Percentiles rank a stretch among this genome's conserved stretches.
Evolutionary conservation across 257 asterid species (phyloP).

Genomic region (Capsicum rhomboideum): DNA sequence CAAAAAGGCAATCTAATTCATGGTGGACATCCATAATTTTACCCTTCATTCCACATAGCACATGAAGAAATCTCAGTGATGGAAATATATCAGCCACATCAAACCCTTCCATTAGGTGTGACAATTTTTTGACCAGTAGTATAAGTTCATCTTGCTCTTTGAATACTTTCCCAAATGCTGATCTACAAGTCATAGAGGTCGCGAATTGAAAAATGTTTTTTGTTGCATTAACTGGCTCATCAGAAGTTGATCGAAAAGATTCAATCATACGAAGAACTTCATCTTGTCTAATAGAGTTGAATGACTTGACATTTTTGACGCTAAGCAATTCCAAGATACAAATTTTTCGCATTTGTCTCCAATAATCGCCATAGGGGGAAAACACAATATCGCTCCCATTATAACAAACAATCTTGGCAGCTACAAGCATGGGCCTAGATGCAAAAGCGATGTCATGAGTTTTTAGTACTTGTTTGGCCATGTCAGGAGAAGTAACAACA

Average conservation of each 20-base stretch:
- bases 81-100: neutral
- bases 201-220: neutral
- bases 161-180: neutral
- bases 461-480: neutral
- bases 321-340: neutral
- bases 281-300: neutral
- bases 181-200: neutral
- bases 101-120: neutral
- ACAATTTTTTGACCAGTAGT: neutral
- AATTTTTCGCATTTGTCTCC: neutral
- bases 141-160: neutral
- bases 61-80: neutral
- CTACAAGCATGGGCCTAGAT: neutral
- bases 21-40: neutral
- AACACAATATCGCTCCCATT: neutral
- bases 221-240: neutral
- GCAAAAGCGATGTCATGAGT: neutral
- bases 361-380: neutral
- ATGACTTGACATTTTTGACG: neutral
- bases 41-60: neutral
- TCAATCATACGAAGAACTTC: neutral
- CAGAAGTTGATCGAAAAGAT: neutral
- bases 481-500: neutral
- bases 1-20: neutral
- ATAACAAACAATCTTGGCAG: neutral